These are phyloP conservation scores for Chrysosporium queenslandicum DNA, from an alignment of 2,329 filamentous ascomycete species.

Conservation along the genomic window DNA sequence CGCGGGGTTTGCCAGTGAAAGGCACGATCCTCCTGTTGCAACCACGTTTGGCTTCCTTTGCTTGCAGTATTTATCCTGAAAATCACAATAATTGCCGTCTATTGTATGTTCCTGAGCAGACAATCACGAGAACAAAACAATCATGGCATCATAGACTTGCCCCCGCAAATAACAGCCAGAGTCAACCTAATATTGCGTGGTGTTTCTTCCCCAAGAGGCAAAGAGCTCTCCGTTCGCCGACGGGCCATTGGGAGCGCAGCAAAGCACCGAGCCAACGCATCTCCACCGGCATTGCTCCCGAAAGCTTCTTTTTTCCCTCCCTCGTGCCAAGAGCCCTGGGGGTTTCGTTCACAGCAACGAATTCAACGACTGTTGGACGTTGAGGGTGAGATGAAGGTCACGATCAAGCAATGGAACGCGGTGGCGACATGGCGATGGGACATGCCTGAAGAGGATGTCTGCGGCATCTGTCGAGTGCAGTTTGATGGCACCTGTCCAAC, in stretches of 20 bases:
- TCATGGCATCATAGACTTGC: slow-evolving; percentile 4
- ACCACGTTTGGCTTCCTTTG: background rate
- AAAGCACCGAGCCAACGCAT: background rate
- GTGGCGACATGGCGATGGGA: slow-evolving; percentile 98
- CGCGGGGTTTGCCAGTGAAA: background rate
- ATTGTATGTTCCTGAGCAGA: background rate
- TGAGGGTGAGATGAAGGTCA: slow-evolving; percentile 68
- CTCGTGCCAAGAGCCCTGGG: background rate
- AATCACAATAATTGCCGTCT: too few relatives aligned
- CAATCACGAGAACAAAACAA: background rate
- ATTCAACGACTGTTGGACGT: background rate
- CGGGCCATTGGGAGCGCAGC: background rate
- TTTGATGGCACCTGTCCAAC: slow-evolving; percentile 97
- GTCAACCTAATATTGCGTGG: background rate
- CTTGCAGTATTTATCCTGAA: too few relatives aligned
- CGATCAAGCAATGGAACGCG: slow-evolving; percentile 82
- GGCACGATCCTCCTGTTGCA: too few relatives aligned
- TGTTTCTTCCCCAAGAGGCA: background rate
- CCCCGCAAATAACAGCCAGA: background rate
- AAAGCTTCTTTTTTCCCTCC: slow-evolving; percentile 7
- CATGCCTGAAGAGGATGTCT: slow-evolving; percentile 93
- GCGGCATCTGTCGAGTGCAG: slow-evolving; percentile 94
- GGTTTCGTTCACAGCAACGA: background rate
- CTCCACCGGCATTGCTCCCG: slow-evolving; percentile 1
- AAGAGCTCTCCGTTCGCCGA: background rate